Evolutionary conservation across 768 basidiomycete species (phyloP).

Genomic region (Agaricus bisporus): DNA sequence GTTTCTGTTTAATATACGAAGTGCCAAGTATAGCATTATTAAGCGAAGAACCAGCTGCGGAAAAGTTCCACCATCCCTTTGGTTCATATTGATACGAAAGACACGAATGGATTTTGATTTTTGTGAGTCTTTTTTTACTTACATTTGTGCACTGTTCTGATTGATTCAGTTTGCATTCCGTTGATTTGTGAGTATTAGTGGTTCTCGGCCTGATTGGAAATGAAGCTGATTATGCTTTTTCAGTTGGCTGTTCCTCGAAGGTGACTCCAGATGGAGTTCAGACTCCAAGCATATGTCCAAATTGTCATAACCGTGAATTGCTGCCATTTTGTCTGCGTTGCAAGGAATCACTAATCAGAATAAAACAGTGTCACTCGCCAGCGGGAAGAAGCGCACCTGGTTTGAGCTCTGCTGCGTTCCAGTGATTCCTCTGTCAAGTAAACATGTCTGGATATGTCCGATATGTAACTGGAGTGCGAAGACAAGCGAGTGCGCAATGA

Average conservation of each 20-base stretch:
- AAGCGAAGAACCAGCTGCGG: not conserved
- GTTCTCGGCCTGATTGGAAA: not conserved
- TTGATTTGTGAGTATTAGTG: conserved; percentile 9
- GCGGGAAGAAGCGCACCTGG: conserved; percentile 56
- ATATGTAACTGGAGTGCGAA: conserved; percentile 55
- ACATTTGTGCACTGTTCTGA: not conserved
- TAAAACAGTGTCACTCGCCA: conserved; percentile 39
- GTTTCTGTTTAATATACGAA: too few relatives aligned
- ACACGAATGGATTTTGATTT: conserved; percentile 6
- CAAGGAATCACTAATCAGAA: not conserved
- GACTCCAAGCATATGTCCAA: conserved; percentile 53
- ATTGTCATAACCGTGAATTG: conserved; percentile 56
- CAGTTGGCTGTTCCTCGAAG: conserved; percentile 58
- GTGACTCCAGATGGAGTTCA: conserved; percentile 47
- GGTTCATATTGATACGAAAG: not conserved
- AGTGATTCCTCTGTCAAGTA: conserved; percentile 52
- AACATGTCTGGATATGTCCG: conserved; percentile 58
- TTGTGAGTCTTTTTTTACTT: not conserved
- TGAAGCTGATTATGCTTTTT: not conserved
- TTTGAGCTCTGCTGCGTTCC: conserved; percentile 67
- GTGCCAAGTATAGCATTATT: not conserved
- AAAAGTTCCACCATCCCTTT: not conserved
- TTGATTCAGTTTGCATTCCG: conserved; percentile 11
- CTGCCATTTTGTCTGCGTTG: not conserved
- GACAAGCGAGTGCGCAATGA: conserved; percentile 29